These are phyloP conservation scores for Laburnicola sp. DNA, from an alignment of 2,329 filamentous ascomycete species.

Conservation along the genomic window DNA sequence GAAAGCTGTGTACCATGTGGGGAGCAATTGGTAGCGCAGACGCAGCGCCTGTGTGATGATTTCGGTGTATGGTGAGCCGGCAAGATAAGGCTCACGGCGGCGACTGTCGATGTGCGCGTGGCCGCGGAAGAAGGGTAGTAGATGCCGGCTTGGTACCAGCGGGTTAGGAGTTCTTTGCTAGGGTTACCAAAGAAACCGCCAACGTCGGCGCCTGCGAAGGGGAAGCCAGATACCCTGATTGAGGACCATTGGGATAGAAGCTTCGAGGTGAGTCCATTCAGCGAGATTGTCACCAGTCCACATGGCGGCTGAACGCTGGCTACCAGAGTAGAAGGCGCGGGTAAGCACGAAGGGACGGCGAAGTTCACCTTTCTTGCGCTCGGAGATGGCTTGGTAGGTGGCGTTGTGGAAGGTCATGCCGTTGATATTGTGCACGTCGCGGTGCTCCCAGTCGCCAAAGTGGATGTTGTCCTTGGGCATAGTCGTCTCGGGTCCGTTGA, in stretches of 20 bases:
- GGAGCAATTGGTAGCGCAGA: slow-evolving; percentile 84
- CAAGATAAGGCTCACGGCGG: slow-evolving; percentile 88
- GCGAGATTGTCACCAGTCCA: slow-evolving; percentile 99
- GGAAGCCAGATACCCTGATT: slow-evolving; percentile 90
- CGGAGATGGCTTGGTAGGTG: slow-evolving; percentile 80
- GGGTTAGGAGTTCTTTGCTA: slow-evolving; percentile 82
- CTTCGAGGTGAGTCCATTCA: slow-evolving; percentile 86
- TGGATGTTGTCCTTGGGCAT: slow-evolving; percentile 99
- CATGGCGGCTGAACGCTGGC: slow-evolving; percentile 89
- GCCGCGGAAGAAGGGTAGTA: slow-evolving; percentile 97
- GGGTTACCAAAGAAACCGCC: slow-evolving; percentile 98
- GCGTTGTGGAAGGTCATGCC: slow-evolving; percentile 95
- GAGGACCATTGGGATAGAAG: slow-evolving; percentile 88
- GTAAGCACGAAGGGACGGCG: slow-evolving; percentile 91
- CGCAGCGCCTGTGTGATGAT: slow-evolving; percentile 88
- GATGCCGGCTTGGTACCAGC: slow-evolving; percentile 95
- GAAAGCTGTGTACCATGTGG: slow-evolving; percentile 97
- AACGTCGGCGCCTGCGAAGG: slow-evolving; percentile 93
- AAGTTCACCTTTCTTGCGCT: slow-evolving; percentile 82
- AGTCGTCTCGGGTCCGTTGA: slow-evolving; percentile 96
- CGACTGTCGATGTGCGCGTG: slow-evolving; percentile 97
- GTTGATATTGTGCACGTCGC: slow-evolving; percentile 94
- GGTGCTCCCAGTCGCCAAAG: slow-evolving; percentile 89
- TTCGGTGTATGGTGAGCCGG: slow-evolving; percentile 78
- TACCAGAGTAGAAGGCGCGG: slow-evolving; percentile 87